Evolutionary conservation across 495 filamentous ascomycete genomes (phyloP).

Genomic region (Pseudomonodictys pantanalensis): DNA sequence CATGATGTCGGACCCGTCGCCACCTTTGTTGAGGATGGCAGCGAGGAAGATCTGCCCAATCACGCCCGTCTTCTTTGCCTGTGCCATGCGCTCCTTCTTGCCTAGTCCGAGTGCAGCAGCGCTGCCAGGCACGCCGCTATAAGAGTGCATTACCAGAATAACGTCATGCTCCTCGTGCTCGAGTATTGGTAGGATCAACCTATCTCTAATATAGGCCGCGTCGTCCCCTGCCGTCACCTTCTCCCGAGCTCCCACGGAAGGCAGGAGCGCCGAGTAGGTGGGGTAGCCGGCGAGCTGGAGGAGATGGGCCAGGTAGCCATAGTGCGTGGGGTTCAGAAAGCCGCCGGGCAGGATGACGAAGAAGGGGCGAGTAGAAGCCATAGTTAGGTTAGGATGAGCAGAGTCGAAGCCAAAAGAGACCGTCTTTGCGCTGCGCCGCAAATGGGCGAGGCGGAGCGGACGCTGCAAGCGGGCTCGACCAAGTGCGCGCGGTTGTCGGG

Average conservation of each 20-base stretch:
- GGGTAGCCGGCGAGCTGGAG: conserved; percentile 16
- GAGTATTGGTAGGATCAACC: conserved; percentile 11
- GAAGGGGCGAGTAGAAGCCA: conserved; percentile 18
- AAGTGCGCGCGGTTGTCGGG: no score
- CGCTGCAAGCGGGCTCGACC: no score
- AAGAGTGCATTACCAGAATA: conserved; percentile 16
- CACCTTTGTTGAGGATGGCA: conserved; percentile 4
- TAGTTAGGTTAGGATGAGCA: no score
- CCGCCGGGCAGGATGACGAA: conserved; percentile 17
- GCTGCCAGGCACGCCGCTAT: conserved; percentile 4
- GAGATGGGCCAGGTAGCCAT: conserved; percentile 10
- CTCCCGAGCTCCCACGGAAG: conserved; percentile 3
- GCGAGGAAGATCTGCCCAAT: conserved; percentile 17
- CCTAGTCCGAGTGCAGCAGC: conserved; percentile 7
- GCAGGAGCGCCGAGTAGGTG: conserved; percentile 10
- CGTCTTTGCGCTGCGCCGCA: no score
- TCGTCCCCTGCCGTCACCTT: conserved; percentile 11
- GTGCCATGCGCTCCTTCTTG: conserved; percentile 1
- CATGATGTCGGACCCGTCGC: conserved; percentile 13
- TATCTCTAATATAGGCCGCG: conserved; percentile 1
- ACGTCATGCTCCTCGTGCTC: conserved; percentile 19
- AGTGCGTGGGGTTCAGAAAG: conserved; percentile 10
- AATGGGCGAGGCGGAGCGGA: no score
- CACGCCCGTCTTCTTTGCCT: conserved; percentile 13
- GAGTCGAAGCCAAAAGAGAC: no score